Conservation (phyloP, 1,284 basidiomycete genomes). For the Thecaphora frezii region DNA sequence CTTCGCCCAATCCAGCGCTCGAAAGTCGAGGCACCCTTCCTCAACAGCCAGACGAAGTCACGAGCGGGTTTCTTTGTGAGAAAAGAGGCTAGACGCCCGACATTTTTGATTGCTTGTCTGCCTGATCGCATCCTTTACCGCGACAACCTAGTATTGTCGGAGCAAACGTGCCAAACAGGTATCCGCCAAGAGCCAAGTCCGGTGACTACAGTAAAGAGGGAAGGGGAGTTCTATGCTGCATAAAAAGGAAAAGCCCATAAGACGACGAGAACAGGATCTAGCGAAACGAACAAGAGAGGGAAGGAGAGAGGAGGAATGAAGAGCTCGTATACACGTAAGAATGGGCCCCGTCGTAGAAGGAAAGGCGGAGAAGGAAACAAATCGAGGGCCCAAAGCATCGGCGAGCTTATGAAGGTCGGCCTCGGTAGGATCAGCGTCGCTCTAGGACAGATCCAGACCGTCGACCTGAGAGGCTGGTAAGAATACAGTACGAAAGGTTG, state of each 20-base stretch:
- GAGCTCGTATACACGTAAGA: conserved; percentile 27
- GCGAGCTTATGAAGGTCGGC: conserved; percentile 23
- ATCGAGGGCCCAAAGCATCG: conserved; percentile 15
- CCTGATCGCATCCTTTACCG: no score
- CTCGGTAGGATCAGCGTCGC: conserved; percentile 1
- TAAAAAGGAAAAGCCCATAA: background rate
- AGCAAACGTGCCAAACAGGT: no score
- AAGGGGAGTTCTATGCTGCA: background rate
- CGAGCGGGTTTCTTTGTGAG: no score
- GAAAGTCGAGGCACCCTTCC: no score
- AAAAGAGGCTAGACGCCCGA: no score
- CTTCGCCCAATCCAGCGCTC: no score
- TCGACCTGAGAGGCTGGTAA: no score
- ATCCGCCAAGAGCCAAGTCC: no score
- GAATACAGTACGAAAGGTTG: no score
- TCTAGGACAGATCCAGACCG: background rate
- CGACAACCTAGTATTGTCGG: no score
- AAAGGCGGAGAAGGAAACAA: conserved; percentile 21
- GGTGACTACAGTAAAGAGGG: background rate
- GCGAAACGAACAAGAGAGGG: background rate
- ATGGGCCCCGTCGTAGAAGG: conserved; percentile 21
- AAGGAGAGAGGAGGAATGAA: background rate
- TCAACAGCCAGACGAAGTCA: no score
- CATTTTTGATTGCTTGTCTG: no score
- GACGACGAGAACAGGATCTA: background rate